A percentile compares a stretch with the other conserved stretches of the same genome.
These are phyloP conservation scores for Adiantum capillusveneris DNA, from an alignment of 75 land plant genomes.

Conservation along the genomic window DNA sequence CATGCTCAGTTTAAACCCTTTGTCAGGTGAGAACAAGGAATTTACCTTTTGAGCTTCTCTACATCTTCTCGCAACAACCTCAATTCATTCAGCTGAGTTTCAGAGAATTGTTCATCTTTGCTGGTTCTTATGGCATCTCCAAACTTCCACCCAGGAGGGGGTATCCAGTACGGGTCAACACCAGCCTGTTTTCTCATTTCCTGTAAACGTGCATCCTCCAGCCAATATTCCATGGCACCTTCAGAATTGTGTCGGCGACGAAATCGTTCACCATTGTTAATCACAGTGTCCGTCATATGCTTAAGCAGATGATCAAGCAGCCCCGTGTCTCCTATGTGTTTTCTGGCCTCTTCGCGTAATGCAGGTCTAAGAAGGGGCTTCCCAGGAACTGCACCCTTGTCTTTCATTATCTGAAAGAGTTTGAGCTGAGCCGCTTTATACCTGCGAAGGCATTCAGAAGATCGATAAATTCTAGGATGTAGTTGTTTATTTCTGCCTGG, in stretches of 20 bases:
- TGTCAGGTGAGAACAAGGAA: not conserved
- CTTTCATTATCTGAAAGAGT: conserved; percentile 59
- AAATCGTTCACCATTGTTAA: conserved; percentile 52
- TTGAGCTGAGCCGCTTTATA: conserved; percentile 63
- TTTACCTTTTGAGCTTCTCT: not conserved
- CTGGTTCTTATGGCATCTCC: conserved; percentile 42
- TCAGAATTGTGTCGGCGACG: conserved; percentile 81
- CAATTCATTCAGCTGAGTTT: not conserved
- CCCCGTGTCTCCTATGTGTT: conserved; percentile 79
- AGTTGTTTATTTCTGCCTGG: not conserved
- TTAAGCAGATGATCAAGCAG: conserved; percentile 75
- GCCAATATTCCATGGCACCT: conserved; percentile 96
- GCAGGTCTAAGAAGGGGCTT: conserved; percentile 56
- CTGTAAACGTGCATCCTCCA: conserved; percentile 60
- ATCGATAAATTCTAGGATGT: not conserved
- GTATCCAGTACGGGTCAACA: conserved; percentile 80
- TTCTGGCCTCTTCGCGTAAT: conserved; percentile 64
- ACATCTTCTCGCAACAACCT: not conserved
- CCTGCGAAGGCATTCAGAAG: conserved; percentile 25
- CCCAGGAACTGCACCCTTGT: conserved; percentile 46
- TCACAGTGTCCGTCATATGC: conserved; percentile 81
- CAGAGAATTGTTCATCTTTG: not conserved
- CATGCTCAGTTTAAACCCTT: too few relatives aligned
- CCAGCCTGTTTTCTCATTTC: conserved; percentile 67
- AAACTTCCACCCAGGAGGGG: conserved; percentile 85